These are phyloP conservation scores for Codiaeum variegatum DNA, from an alignment of 441 rosid genomes.

Conservation along the genomic window DNA sequence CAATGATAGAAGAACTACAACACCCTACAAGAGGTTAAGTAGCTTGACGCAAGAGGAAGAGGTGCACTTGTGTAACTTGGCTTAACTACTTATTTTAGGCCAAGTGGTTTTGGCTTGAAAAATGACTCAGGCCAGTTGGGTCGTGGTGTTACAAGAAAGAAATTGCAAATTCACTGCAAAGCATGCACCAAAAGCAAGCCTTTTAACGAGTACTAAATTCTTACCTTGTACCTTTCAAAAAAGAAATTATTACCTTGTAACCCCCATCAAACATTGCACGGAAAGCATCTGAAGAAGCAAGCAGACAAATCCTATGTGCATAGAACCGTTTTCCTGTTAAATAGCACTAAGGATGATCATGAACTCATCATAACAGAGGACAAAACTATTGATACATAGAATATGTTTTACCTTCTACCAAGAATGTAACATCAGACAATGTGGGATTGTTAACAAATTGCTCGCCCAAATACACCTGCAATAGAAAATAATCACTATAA, in stretches of 20 bases:
- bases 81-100: no score
- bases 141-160: no score
- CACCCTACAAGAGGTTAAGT: neutral
- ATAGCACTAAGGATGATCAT: conserved; percentile 12
- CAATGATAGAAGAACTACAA: neutral
- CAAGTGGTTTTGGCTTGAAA: no score
- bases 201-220: conserved; percentile 11
- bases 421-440: conserved; percentile 88
- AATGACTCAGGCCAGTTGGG: no score
- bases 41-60: neutral
- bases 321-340: conserved; percentile 75
- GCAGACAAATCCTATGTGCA: conserved; percentile 93
- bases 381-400: neutral
- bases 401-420: conserved; percentile 70
- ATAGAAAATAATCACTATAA: neutral
- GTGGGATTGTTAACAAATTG: conserved; percentile 87
- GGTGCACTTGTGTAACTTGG: no score
- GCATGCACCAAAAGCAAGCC: neutral
- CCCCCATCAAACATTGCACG: conserved; percentile 99
- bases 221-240: conserved; percentile 94
- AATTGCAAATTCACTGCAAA: neutral
- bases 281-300: conserved; percentile 97
- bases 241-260: conserved; percentile 67
- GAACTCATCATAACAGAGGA: neutral
- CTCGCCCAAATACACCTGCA: conserved; percentile 91